A percentile compares a stretch with the other conserved stretches of the same genome.
Conservation (phyloP, 2,329 filamentous ascomycete genomes). For the Teratosphaeria pseudoeucalypti region DNA sequence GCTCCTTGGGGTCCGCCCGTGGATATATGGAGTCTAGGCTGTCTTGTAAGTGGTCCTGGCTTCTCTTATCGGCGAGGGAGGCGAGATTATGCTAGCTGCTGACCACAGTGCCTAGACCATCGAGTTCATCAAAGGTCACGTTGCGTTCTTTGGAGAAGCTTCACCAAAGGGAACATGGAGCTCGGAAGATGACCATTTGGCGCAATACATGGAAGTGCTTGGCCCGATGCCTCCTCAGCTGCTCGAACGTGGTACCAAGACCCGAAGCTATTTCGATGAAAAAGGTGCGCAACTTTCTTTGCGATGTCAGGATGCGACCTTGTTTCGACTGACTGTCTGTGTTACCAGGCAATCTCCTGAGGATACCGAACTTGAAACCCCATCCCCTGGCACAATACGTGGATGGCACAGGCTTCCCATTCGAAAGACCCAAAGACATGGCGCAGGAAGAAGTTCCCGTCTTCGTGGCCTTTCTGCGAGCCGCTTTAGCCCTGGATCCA, state of each 20-base stretch:
- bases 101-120: constrained; percentile 4
- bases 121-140: constrained; percentile 13
- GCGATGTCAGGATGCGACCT: not conserved
- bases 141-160: constrained; percentile 8
- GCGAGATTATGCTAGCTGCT: not conserved
- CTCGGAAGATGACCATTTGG: constrained; percentile 12
- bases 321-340: not conserved
- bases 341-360: not conserved
- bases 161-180: constrained; percentile 2
- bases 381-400: not conserved
- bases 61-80: no score
- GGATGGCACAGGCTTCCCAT: not conserved
- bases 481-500: constrained; percentile 6
- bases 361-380: not conserved
- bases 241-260: constrained; percentile 6
- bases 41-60: constrained; percentile 4
- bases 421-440: not conserved
- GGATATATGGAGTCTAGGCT: constrained; percentile 22
- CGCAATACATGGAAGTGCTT: constrained; percentile 10
- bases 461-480: constrained; percentile 5
- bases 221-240: constrained; percentile 8
- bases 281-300: not conserved
- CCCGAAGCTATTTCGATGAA: constrained; percentile 9
- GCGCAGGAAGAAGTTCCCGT: not conserved
- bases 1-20: constrained; percentile 17